Evolutionary conservation across 495 filamentous ascomycete species (phyloP), one percentile per base, ranked within the genome.

Genomic region (Xylaria telfairii): DNA sequence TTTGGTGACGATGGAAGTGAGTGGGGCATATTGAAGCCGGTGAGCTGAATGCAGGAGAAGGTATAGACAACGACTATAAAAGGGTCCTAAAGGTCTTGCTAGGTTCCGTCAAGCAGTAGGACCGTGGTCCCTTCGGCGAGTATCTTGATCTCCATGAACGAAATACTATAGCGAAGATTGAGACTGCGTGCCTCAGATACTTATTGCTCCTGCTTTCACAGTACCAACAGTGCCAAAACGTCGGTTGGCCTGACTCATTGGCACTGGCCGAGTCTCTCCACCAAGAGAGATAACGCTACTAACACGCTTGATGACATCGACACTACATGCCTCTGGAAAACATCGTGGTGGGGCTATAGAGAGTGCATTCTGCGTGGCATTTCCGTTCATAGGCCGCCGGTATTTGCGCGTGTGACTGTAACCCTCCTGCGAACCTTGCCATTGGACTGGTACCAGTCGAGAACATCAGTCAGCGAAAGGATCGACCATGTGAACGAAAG

Each of bases 1-100:
- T 78, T 78, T 4, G 76, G 76, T 44, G 76, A 78, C 30, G 76
- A 78, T n/a, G 76, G 73, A 70, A 78, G 69, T 28, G 76, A 78
- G 75, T 78, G 76, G 65, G 76, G 76, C 76, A 78, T 78, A 34
- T 41, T 71, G 69, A 65, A 37, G 51, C 53, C 28, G 32, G 65
- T n/a, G 28, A 42, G 37, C 24, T 60, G 28, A 17, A 60, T 41
- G 42, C 34, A 64, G 39, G 8, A 19, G 41, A 68, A 32, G 15
- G 17, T 66, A 49, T 51, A 67, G 39, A 53, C 17, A 30, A 21
- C 32, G 32, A 57, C 32, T 49, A 57, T 68, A 65, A 28, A 26
- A 44, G 37, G 46, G 47, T 39, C 37, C 28, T 39, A 59, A 21
- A 37, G 71, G 42, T n/a, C 51, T 51, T 72, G 59, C 65, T 77